phyloP scores from a whole-genome alignment of 108 stramenopile genomes.

The Skeletonema potamos region DNA sequence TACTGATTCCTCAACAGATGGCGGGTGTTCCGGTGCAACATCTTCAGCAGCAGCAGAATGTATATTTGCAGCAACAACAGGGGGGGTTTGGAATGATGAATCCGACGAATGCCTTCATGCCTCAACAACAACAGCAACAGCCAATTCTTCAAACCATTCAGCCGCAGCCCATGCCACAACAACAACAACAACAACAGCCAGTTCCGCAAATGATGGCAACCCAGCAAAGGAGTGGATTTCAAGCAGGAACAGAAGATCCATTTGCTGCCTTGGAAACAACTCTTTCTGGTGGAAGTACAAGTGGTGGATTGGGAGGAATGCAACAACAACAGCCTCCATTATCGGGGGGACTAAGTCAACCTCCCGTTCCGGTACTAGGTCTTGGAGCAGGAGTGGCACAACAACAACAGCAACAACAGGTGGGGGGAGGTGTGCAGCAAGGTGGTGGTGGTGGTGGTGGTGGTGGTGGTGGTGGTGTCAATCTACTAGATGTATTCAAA shows the following conservation, averaged over 20 bases:
- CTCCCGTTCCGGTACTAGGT: neutral
- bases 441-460: too few species aligned
- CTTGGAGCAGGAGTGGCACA: neutral
- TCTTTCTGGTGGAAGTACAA: neutral
- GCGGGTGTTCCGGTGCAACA: constrained; percentile 20
- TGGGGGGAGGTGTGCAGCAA: neutral
- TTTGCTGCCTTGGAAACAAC: constrained; percentile 73
- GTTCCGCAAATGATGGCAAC: neutral
- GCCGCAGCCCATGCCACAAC: constrained; percentile 1
- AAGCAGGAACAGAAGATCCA: constrained; percentile 65
- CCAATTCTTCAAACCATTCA: neutral
- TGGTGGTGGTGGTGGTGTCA: too few species aligned
- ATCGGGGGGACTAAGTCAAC: neutral
- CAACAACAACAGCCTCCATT: neutral
- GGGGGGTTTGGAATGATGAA: constrained; percentile 2
- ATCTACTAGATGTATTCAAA: constrained; percentile 7
- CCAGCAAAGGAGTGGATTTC: constrained; percentile 30
- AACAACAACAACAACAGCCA: constrained; percentile 12
- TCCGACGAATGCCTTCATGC: neutral
- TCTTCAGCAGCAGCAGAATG: constrained; percentile 19
- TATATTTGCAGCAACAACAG: constrained; percentile 11
- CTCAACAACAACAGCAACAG: constrained; percentile 5
- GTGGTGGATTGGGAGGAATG: neutral
- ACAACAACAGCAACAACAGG: neutral
- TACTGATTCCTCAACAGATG: neutral